Conservation (phyloP, 2,329 filamentous ascomycete genomes). For the Stachybotrys chartarum region DNA sequence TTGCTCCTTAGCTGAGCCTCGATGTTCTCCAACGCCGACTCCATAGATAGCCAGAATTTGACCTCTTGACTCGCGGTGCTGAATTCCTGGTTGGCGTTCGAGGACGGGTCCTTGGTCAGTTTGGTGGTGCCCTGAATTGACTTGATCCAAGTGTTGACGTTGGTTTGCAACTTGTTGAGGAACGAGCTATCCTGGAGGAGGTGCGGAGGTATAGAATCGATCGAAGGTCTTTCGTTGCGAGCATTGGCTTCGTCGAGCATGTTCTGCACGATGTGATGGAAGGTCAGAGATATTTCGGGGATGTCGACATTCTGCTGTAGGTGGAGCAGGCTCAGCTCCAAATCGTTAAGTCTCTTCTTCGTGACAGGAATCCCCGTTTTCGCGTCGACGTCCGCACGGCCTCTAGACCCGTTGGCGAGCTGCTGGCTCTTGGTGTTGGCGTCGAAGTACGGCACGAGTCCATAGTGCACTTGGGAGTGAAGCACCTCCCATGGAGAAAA, state of each 20-base stretch:
- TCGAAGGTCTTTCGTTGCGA: conserved; percentile 59
- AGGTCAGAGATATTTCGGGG: conserved; percentile 77
- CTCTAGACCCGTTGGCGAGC: conserved; percentile 55
- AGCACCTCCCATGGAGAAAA: conserved; percentile 86
- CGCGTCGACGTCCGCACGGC: conserved; percentile 76
- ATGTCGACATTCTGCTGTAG: conserved; percentile 98
- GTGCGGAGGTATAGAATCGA: conserved; percentile 68
- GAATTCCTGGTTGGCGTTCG: conserved; percentile 46
- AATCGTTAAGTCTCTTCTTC: conserved; percentile 91
- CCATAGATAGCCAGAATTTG: conserved; percentile 98
- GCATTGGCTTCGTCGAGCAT: conserved; percentile 72
- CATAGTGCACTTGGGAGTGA: conserved; percentile 85
- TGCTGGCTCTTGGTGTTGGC: conserved; percentile 84
- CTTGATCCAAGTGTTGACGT: conserved; percentile 97
- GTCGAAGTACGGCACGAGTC: conserved; percentile 93
- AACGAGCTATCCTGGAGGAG: conserved; percentile 87
- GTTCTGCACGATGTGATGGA: conserved; percentile 81
- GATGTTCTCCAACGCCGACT: conserved; percentile 84
- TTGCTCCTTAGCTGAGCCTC: conserved; percentile 83
- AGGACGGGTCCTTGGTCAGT: conserved; percentile 74
- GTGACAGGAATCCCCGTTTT: conserved; percentile 96
- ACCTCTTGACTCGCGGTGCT: conserved; percentile 91
- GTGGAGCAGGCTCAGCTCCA: conserved; percentile 84
- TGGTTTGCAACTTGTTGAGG: conserved; percentile 87
- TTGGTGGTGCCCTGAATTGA: conserved; percentile 96